phyloP scores from a whole-genome alignment of 805 yeast genomes.

The Crinitomyces ghanaensis region DNA sequence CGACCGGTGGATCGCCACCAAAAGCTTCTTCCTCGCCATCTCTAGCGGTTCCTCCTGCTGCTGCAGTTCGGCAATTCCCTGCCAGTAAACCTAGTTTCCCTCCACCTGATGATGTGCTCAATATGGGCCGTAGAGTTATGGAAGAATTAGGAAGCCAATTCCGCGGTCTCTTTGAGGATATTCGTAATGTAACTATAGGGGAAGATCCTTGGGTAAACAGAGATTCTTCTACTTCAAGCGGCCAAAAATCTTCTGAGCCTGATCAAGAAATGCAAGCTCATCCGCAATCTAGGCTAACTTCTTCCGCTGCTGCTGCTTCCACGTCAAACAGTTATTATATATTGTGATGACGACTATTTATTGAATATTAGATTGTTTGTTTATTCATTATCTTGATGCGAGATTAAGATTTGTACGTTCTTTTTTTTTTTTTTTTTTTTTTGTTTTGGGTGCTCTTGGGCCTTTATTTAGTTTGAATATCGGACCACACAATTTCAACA shows the following conservation, averaged over 20 bases:
- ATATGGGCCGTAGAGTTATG: constrained; percentile 23
- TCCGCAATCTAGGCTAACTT: constrained; percentile 1
- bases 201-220: constrained; percentile 14
- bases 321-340: constrained; percentile 12
- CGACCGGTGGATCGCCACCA: no score
- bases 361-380: no score
- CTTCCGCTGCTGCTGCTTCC: background rate
- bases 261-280: background rate
- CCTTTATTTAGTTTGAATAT: no score
- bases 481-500: no score
- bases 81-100: constrained; percentile 11
- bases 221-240: background rate
- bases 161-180: constrained; percentile 27
- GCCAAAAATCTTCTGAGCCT: background rate
- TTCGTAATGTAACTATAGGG: constrained; percentile 25
- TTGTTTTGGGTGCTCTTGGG: no score
- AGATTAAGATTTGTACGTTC: no score
- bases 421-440: no score
- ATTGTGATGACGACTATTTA: no score
- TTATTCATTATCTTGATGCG: no score
- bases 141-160: constrained; percentile 26
- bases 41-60: constrained; percentile 3
- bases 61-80: no score
- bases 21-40: no score
- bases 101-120: constrained; percentile 19